Conservation (phyloP, 805 yeast genomes). For the Wickerhamomyces ciferrii region DNA sequence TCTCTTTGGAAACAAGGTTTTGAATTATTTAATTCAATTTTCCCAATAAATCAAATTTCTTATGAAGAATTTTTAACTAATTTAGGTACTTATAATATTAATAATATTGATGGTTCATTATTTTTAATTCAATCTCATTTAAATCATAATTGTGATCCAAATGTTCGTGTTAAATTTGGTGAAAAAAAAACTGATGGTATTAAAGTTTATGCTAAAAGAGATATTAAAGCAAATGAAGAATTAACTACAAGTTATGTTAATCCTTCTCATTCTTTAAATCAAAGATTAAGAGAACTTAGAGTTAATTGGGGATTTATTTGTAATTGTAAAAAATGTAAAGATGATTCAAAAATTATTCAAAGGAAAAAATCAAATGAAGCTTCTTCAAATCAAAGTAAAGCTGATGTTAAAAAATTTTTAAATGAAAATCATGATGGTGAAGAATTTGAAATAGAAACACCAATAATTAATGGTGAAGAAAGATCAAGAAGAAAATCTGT, state of each 20-base stretch:
- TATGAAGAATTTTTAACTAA: conserved; percentile 54
- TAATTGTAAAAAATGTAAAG: conserved; percentile 58
- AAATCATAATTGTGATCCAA: conserved; percentile 76
- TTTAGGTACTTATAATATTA: conserved; percentile 71
- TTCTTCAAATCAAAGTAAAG: conserved; percentile 12
- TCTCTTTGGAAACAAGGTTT: conserved; percentile 56
- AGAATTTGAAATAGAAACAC: conserved; percentile 44
- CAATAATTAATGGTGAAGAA: conserved; percentile 25
- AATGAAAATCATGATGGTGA: conserved; percentile 28
- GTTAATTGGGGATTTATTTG: conserved; percentile 81
- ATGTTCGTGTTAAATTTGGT: conserved; percentile 46
- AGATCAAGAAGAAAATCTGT: conserved; percentile 58
- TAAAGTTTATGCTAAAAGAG: conserved; percentile 52
- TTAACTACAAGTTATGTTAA: conserved; percentile 66
- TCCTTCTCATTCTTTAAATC: conserved; percentile 54
- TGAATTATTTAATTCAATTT: conserved; percentile 41
- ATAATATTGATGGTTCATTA: conserved; percentile 61
- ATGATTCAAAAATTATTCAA: conserved; percentile 41
- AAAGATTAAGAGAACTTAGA: conserved; percentile 60
- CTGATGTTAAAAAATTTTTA: conserved; percentile 43
- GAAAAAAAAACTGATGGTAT: conserved; percentile 44
- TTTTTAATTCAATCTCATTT: conserved; percentile 62
- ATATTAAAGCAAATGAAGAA: conserved; percentile 61
- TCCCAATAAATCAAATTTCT: conserved; percentile 30
- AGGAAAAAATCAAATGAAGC: conserved; percentile 38